Base-by-base conservation (phyloP, 1,139 yeast genomes). In the Debaryomyces psychrophilus region DNA sequence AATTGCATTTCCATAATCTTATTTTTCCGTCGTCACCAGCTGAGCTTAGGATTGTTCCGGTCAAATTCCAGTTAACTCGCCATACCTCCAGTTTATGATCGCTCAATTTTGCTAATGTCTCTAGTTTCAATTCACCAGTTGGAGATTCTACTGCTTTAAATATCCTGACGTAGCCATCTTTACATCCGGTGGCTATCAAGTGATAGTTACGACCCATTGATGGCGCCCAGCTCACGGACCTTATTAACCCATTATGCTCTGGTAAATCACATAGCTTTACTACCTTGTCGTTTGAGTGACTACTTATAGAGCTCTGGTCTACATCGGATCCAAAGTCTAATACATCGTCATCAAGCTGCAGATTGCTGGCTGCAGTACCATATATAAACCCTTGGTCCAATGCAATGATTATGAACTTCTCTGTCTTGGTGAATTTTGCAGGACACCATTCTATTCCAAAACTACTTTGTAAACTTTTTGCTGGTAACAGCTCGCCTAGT, bases 191-290 rank as follows among this genome's bases (percentile, higher is more conserved):
- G 1, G 99, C 99, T 39, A 93, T 77, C 44, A 90, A 70, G 58
- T 93, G 96, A 63, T 83, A 88, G 50, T 85, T 83, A 54, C 97
- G 75, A 2, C 98, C 99, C 87, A 92, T 89, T 0, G 95, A 84
- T 5, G 98, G 97, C 0, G 98, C 99, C 99, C 99, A 93, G 40
- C 95, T 80, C 7, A 93, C 90, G 31, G 93, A 88, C 54, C 98
- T 74, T 37, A 93, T 90, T 42, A 93, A 76, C 2, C 96, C 96
- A 49, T 82, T 79, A 63, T 92, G 98, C 43, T 90, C 97, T 1
- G 92, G 87, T 37, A 75, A 59, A 52, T 62, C 69, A 50, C 79
- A 70, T 22, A 73, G 52, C 46, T 70, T 72, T 22, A 56, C 52
- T 50, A 69, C 73, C 43, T 60, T 65, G 11, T 59, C 48, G 23